Evolutionary conservation across 768 basidiomycete species (phyloP).

Genomic region (Leccinum variicolor): DNA sequence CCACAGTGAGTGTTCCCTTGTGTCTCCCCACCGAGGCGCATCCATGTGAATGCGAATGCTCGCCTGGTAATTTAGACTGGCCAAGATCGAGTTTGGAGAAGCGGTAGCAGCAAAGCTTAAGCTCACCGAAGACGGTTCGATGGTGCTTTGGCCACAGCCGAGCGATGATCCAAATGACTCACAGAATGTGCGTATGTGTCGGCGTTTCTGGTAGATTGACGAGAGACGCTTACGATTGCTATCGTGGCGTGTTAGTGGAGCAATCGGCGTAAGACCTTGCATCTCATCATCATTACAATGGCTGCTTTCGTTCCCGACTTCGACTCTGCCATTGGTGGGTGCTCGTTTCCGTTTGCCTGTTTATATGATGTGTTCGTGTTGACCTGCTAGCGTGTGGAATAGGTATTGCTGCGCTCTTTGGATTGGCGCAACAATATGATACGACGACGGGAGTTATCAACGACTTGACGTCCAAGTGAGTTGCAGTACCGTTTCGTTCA

Average conservation of each 20-base stretch:
- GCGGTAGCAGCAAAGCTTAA: conserved; percentile 43
- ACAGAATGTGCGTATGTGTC: conserved; percentile 41
- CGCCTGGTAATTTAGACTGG: conserved; percentile 34
- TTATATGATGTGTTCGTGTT: not conserved
- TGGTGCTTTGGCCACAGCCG: conserved; percentile 57
- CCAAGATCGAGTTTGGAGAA: conserved; percentile 49
- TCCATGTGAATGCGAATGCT: not conserved
- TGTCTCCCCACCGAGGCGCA: not conserved
- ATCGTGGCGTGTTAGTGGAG: conserved; percentile 38
- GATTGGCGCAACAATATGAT: conserved; percentile 40
- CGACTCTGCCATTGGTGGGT: conserved; percentile 46
- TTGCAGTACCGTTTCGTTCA: not conserved
- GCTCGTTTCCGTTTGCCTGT: not conserved
- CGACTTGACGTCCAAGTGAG: conserved; percentile 45
- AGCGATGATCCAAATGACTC: conserved; percentile 48
- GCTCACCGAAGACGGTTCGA: conserved; percentile 41
- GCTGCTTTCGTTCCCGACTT: conserved; percentile 56
- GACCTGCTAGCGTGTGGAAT: not conserved
- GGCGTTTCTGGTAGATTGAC: not conserved
- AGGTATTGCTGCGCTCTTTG: conserved; percentile 52
- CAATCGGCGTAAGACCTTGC: conserved; percentile 40
- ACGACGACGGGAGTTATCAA: conserved; percentile 50
- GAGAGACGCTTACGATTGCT: not conserved
- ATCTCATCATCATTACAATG: conserved; percentile 47
- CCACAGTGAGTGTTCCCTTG: conserved; percentile 42